Conservation (phyloP, 1,284 basidiomycete genomes). For the Lentinus polychrous region DNA sequence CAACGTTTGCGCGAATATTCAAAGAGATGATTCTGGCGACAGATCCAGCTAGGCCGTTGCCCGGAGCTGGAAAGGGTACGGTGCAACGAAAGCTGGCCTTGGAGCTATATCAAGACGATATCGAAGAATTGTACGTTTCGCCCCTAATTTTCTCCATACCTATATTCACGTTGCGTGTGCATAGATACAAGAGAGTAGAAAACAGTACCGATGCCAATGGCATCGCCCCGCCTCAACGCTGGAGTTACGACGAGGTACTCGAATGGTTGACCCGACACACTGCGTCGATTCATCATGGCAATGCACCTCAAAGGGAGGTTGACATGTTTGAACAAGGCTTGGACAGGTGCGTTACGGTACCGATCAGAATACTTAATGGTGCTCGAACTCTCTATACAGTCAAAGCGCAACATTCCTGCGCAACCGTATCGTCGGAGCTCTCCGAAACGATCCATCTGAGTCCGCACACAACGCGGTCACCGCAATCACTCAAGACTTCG, state of each 20-base stretch:
- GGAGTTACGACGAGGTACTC: conserved; percentile 11
- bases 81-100: conserved; percentile 20
- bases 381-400: conserved; percentile 19
- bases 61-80: conserved; percentile 25
- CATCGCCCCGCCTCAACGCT: conserved; percentile 17
- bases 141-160: too few relatives aligned
- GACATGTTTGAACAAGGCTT: conserved; percentile 7
- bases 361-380: too few relatives aligned
- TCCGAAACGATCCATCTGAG: conserved; percentile 11
- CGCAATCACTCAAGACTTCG: conserved; percentile 7
- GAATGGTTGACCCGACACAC: background rate
- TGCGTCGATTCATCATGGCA: background rate
- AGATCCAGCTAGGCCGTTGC: conserved; percentile 17
- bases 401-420: conserved; percentile 28
- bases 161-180: conserved; percentile 11
- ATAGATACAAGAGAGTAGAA: conserved; percentile 20
- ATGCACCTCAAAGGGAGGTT: too few relatives aligned
- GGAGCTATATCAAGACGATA: conserved; percentile 20
- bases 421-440: conserved; percentile 25
- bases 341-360: too few relatives aligned
- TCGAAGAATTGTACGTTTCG: conserved; percentile 25
- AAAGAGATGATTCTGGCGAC: conserved; percentile 27
- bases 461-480: conserved; percentile 3
- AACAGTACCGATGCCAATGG: conserved; percentile 13
- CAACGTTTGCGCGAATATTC: conserved; percentile 32